Evolutionary conservation across 108 stramenopile genomes (phyloP).

Genomic region (Pelagomonas calceolata): DNA sequence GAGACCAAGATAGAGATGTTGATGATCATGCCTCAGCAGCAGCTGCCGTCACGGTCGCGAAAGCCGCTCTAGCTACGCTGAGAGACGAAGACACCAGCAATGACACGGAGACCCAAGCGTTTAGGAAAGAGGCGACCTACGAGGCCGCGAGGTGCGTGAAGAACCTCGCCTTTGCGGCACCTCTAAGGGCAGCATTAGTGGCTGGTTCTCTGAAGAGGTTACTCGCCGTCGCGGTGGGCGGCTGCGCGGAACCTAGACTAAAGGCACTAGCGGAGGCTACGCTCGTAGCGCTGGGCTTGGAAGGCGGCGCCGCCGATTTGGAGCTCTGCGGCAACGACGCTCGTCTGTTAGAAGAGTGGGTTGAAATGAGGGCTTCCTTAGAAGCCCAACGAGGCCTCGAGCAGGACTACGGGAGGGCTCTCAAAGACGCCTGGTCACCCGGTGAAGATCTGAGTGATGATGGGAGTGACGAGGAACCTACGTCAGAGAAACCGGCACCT

Average conservation of each 20-base stretch:
- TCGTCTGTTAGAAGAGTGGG: neutral
- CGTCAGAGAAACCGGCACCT: too few species aligned
- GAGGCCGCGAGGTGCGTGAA: neutral
- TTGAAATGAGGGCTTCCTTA: too few species aligned
- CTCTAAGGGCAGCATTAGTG: neutral
- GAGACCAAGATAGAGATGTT: neutral
- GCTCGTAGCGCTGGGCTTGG: neutral
- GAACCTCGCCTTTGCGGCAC: neutral
- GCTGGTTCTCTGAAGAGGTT: neutral
- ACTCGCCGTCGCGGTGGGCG: neutral
- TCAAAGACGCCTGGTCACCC: too few species aligned
- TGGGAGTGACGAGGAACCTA: too few species aligned
- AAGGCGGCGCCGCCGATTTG: neutral
- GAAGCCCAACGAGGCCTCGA: too few species aligned
- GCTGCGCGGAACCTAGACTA: neutral
- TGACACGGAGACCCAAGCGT: neutral
- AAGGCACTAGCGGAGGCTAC: neutral
- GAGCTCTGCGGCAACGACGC: constrained; percentile 2
- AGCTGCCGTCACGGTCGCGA: neutral
- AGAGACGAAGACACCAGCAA: neutral
- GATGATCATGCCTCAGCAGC: neutral
- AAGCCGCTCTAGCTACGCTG: neutral
- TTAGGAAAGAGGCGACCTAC: neutral
- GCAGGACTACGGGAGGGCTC: too few species aligned
- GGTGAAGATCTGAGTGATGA: too few species aligned